A percentile compares a stretch with the other conserved stretches of the same genome.
Conservation (phyloP, 441 rosid species). For the Aleurites moluccanus region DNA sequence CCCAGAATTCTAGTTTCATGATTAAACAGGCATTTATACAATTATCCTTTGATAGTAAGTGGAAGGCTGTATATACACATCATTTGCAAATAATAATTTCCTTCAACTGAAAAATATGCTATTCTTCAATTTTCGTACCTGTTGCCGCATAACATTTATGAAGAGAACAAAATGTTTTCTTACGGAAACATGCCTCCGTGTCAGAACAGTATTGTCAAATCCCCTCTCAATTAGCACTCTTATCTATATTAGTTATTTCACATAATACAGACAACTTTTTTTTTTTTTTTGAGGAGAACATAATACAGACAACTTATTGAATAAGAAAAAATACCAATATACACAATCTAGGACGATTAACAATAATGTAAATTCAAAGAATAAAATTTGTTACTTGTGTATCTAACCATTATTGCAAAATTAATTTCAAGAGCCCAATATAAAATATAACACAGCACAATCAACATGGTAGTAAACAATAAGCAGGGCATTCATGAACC, state of each 20-base stretch:
- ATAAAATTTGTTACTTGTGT: neutral
- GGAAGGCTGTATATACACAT: neutral
- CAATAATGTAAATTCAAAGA: neutral
- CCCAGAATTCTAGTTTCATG: neutral
- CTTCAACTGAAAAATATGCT: neutral
- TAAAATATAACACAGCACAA: neutral
- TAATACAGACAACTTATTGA: neutral
- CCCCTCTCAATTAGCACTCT: neutral
- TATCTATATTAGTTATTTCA: slow-evolving; percentile 5
- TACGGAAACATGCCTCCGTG: too few relatives aligned
- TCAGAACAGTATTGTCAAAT: neutral
- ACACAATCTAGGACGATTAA: neutral
- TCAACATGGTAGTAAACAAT: neutral
- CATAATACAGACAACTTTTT: too few relatives aligned
- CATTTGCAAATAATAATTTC: neutral
- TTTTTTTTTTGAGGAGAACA: too few relatives aligned
- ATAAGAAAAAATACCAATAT: neutral
- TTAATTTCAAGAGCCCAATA: neutral
- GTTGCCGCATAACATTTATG: neutral
- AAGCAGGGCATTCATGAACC: neutral
- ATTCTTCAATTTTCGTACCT: neutral
- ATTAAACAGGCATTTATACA: neutral
- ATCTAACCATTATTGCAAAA: neutral
- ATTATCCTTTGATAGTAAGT: neutral
- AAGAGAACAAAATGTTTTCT: neutral